Percentiles rank a stretch among this genome's conserved stretches.
Evolutionary conservation across 495 filamentous ascomycete genomes (phyloP).

Genomic region (Penicillium turbatum): DNA sequence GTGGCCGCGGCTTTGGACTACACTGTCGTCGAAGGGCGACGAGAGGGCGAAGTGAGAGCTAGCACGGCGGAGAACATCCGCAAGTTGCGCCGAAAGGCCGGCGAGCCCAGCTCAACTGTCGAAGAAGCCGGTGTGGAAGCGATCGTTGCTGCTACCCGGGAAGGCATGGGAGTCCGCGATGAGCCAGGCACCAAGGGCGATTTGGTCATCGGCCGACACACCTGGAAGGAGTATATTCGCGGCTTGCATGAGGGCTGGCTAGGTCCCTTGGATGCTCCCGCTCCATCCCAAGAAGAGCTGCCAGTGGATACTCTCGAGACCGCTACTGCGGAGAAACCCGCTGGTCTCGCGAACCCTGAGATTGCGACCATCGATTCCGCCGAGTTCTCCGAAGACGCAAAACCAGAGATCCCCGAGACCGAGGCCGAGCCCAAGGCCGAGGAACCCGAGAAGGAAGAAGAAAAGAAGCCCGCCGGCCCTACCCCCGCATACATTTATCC

Average conservation of each 20-base stretch:
- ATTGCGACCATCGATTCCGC: conserved; percentile 2
- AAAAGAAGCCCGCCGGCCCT: conserved; percentile 47
- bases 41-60: conserved; percentile 81
- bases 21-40: conserved; percentile 86
- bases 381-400: conserved; percentile 9
- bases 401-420: conserved; percentile 5
- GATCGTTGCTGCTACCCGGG: conserved; percentile 51
- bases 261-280: conserved; percentile 64
- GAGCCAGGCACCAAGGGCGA: conserved; percentile 74
- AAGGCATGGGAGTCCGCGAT: conserved; percentile 57
- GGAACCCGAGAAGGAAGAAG: conserved; percentile 38
- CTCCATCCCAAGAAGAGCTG: conserved; percentile 20
- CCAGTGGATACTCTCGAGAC: conserved; percentile 29
- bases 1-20: conserved; percentile 89
- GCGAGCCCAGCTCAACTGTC: conserved; percentile 44
- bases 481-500: conserved; percentile 62
- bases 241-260: conserved; percentile 96
- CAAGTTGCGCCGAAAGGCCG: conserved; percentile 53
- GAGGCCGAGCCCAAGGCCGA: conserved; percentile 24
- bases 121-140: conserved; percentile 47
- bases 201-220: conserved; percentile 83
- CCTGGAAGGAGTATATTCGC: conserved; percentile 96
- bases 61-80: conserved; percentile 79
- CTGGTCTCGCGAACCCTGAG: background rate
- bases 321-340: conserved; percentile 22